A percentile compares a stretch with the other conserved stretches of the same genome.
Evolutionary conservation across 2,329 filamentous ascomycete genomes (phyloP).

Genomic region (Aspergillus fumigatiaffinis): DNA sequence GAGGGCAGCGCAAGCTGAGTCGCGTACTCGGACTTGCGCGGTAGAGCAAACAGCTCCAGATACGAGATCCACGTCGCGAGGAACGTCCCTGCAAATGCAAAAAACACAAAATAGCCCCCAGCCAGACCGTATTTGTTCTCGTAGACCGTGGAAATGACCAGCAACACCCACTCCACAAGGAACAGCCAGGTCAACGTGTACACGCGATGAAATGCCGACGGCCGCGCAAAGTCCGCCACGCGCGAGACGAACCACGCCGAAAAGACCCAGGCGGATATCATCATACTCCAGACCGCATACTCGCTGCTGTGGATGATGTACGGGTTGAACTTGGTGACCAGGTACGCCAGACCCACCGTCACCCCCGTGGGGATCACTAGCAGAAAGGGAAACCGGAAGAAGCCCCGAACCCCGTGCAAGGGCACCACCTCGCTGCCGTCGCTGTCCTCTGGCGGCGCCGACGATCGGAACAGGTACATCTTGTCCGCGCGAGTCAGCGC

Average conservation of each 20-base stretch:
- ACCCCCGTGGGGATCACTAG: constrained; percentile 63
- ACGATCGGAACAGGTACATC: constrained; percentile 79
- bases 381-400: constrained; percentile 78
- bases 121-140: constrained; percentile 70
- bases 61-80: constrained; percentile 71
- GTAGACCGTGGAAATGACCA: constrained; percentile 70
- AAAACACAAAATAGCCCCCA: constrained; percentile 75
- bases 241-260: constrained; percentile 78
- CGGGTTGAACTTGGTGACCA: constrained; percentile 80
- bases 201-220: constrained; percentile 78
- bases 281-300: constrained; percentile 86
- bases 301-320: constrained; percentile 85
- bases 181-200: constrained; percentile 86
- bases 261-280: constrained; percentile 74
- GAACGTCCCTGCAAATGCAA: constrained; percentile 73
- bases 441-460: constrained; percentile 57
- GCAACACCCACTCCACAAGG: constrained; percentile 64
- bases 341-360: constrained; percentile 68
- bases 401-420: constrained; percentile 73
- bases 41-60: constrained; percentile 73
- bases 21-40: constrained; percentile 66
- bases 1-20: constrained; percentile 49
- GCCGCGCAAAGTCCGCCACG: constrained; percentile 72
- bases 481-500: constrained; percentile 69
- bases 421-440: constrained; percentile 52